Conservation (phyloP, 2,329 filamentous ascomycete genomes). For the Diaporthe ampelina region DNA sequence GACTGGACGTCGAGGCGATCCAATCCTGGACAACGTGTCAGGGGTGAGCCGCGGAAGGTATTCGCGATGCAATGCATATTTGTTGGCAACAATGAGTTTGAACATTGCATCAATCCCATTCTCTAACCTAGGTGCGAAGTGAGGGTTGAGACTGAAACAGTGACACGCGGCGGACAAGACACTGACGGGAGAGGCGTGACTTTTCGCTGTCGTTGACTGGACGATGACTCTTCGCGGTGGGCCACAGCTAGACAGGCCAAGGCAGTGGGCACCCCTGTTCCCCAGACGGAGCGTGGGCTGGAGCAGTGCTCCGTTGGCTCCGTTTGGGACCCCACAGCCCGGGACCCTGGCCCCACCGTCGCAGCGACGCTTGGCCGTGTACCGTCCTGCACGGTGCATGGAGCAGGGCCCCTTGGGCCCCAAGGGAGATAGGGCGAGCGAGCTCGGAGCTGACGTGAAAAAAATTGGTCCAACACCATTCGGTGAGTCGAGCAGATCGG, state of each 20-base stretch:
- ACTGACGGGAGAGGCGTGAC: neutral
- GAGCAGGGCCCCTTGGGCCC: neutral
- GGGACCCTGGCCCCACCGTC: slow-evolving; percentile 35
- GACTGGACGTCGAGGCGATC: neutral
- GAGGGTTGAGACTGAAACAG: slow-evolving; percentile 10
- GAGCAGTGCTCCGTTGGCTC: neutral
- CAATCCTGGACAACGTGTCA: neutral
- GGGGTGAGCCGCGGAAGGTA: no score
- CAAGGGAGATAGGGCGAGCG: slow-evolving; percentile 28
- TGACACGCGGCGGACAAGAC: slow-evolving; percentile 13
- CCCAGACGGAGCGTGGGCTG: slow-evolving; percentile 24
- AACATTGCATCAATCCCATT: neutral
- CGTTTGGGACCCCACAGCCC: slow-evolving; percentile 22
- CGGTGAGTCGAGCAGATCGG: slow-evolving; percentile 40
- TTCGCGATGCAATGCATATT: neutral
- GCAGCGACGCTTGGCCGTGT: neutral
- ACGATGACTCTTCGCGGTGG: slow-evolving; percentile 15
- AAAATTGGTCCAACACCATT: slow-evolving; percentile 42
- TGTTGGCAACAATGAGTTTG: neutral
- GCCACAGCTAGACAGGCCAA: neutral
- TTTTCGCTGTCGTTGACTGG: neutral
- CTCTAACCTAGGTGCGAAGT: neutral
- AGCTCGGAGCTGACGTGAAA: slow-evolving; percentile 32
- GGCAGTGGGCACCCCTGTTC: slow-evolving; percentile 13
- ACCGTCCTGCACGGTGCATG: no score